Evolutionary conservation across 2,329 filamentous ascomycete species (phyloP).

Genomic region (Xylaria sp.): DNA sequence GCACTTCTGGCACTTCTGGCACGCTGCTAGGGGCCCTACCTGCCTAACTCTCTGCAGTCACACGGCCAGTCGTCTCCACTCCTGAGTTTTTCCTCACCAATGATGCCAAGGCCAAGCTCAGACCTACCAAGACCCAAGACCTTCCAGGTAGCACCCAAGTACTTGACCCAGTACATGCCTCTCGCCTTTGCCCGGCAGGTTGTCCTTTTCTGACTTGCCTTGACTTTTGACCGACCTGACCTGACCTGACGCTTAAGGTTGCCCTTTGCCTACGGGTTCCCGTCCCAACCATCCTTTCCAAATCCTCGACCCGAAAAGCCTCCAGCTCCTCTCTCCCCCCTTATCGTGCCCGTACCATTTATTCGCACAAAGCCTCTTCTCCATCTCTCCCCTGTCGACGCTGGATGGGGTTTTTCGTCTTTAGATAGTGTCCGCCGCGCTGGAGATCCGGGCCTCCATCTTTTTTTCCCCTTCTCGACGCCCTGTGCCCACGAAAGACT

Average conservation of each 20-base stretch:
- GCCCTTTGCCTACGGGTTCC: slow-evolving; percentile 11
- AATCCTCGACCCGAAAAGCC: slow-evolving; percentile 17
- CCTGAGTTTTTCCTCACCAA: slow-evolving; percentile 12
- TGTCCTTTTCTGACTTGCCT: slow-evolving; percentile 16
- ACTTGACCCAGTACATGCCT: too few relatives aligned
- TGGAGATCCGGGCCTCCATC: slow-evolving; percentile 33
- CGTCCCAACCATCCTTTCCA: slow-evolving; percentile 25
- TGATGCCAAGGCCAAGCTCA: slow-evolving; percentile 15
- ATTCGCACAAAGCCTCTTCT: slow-evolving; percentile 8
- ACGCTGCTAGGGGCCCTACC: too few relatives aligned
- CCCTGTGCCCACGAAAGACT: slow-evolving; percentile 13
- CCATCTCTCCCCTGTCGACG: slow-evolving; percentile 22
- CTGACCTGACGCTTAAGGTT: too few relatives aligned
- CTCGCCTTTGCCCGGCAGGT: background rate
- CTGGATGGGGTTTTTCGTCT: slow-evolving; percentile 30
- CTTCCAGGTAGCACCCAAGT: too few relatives aligned
- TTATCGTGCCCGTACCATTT: slow-evolving; percentile 15
- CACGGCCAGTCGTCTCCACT: slow-evolving; percentile 1
- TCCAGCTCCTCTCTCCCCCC: slow-evolving; percentile 10
- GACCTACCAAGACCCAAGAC: background rate
- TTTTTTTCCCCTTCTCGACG: slow-evolving; percentile 12
- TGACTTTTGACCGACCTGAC: slow-evolving; percentile 4
- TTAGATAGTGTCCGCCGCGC: slow-evolving; percentile 30
- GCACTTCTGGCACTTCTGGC: too few relatives aligned
- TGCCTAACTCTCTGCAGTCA: background rate